phyloP scores from a whole-genome alignment of 2,329 filamentous ascomycete species.

The Mycosphaerelloides madeirae region DNA sequence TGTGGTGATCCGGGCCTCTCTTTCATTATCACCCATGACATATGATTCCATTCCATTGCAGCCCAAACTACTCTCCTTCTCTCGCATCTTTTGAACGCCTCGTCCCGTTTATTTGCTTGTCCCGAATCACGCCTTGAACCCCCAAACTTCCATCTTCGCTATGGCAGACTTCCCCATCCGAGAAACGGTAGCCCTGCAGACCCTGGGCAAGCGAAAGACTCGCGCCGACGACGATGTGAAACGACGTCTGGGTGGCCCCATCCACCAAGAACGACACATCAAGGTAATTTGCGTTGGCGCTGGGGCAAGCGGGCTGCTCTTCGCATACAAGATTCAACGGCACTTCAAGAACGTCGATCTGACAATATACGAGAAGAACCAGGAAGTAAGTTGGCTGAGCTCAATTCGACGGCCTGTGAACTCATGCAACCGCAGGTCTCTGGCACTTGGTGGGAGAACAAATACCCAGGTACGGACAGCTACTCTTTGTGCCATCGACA shows the following conservation, averaged over 20 bases:
- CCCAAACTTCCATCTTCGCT: not conserved
- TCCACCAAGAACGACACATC: constrained; percentile 13
- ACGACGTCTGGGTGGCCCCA: constrained; percentile 11
- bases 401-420: not conserved
- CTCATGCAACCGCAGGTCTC: not conserved
- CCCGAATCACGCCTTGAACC: too few relatives aligned
- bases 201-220: constrained; percentile 16
- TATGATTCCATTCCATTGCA: too few relatives aligned
- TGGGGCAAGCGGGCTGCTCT: constrained; percentile 44
- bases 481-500: not conserved
- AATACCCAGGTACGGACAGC: constrained; percentile 4
- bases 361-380: constrained; percentile 47
- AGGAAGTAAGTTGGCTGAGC: not conserved
- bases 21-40: too few relatives aligned
- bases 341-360: constrained; percentile 41
- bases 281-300: constrained; percentile 43
- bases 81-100: too few relatives aligned
- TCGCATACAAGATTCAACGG: constrained; percentile 47
- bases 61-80: too few relatives aligned
- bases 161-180: constrained; percentile 17
- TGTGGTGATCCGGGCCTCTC: too few relatives aligned
- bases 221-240: constrained; percentile 14
- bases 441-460: constrained; percentile 7
- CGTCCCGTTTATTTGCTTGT: too few relatives aligned
- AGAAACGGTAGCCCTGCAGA: constrained; percentile 7